A percentile compares a stretch with the other conserved stretches of the same genome.
Evolutionary conservation across 495 filamentous ascomycete species (phyloP).

Genomic region (Poronia punctata): DNA sequence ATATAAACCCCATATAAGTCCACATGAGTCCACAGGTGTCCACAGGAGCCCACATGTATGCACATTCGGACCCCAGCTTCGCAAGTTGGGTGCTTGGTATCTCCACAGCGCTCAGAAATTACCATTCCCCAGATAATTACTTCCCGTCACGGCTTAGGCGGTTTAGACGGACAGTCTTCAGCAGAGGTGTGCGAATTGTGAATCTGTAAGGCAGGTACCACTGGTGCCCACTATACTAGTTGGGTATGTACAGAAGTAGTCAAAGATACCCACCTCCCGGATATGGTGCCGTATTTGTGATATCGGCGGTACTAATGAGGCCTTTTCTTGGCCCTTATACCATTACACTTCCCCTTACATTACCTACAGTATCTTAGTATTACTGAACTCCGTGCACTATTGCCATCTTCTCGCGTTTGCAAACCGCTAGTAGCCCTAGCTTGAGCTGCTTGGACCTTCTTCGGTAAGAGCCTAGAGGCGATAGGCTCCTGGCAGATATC

Average conservation of each 20-base stretch:
- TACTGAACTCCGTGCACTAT: no score
- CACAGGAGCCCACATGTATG: slow-evolving; percentile 6
- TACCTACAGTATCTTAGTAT: no score
- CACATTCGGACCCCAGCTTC: slow-evolving; percentile 1
- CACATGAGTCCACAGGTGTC: slow-evolving; percentile 13
- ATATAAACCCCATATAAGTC: no score
- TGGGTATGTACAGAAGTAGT: not conserved
- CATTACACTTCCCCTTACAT: not conserved
- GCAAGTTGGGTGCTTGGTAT: slow-evolving; percentile 2
- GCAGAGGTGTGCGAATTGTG: not conserved
- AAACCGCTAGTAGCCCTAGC: no score
- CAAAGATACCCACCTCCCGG: slow-evolving; percentile 1
- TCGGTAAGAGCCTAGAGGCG: no score
- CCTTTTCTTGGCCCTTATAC: not conserved
- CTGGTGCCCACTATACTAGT: no score
- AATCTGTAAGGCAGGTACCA: no score
- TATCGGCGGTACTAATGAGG: not conserved
- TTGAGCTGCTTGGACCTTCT: no score
- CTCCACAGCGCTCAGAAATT: slow-evolving; percentile 10
- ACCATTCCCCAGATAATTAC: slow-evolving; percentile 26
- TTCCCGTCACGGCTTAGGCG: slow-evolving; percentile 24
- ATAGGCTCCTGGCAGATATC: no score
- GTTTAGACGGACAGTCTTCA: not conserved
- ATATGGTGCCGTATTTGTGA: slow-evolving; percentile 1
- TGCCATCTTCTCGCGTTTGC: no score